Conservation (phyloP, 768 basidiomycete genomes). For the Pulveroboletus sp. region DNA sequence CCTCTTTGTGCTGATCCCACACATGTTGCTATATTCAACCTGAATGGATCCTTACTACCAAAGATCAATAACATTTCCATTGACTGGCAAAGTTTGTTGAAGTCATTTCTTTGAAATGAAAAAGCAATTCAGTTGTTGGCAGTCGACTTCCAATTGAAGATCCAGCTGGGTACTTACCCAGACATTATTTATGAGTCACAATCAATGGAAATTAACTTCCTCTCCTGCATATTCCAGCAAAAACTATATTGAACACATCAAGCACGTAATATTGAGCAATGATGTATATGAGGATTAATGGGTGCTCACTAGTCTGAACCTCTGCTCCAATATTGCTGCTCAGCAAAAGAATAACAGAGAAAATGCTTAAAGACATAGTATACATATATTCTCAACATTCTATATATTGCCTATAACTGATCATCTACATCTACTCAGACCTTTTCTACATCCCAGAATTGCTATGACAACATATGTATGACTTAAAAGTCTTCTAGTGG, state of each 20-base stretch:
- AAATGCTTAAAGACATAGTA: background rate
- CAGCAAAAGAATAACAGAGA: background rate
- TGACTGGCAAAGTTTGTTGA: background rate
- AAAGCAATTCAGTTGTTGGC: background rate
- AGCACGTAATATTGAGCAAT: background rate
- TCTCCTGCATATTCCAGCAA: background rate
- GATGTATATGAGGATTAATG: background rate
- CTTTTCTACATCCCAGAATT: background rate
- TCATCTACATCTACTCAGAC: no score
- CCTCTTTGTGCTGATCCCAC: no score
- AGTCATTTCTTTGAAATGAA: background rate
- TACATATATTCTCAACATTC: no score
- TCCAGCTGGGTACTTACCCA: background rate
- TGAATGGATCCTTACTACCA: no score
- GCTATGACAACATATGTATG: background rate
- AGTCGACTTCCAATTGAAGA: background rate
- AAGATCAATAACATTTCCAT: background rate
- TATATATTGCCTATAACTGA: no score
- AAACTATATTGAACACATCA: background rate
- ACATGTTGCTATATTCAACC: no score
- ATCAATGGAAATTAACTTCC: background rate
- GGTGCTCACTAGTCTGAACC: no score
- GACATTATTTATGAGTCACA: background rate
- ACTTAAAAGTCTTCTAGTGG: background rate
- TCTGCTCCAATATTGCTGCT: no score